These are phyloP conservation scores for Raphanus raphanistrum DNA, from an alignment of 345 rosid genomes.

Conservation along the genomic window DNA sequence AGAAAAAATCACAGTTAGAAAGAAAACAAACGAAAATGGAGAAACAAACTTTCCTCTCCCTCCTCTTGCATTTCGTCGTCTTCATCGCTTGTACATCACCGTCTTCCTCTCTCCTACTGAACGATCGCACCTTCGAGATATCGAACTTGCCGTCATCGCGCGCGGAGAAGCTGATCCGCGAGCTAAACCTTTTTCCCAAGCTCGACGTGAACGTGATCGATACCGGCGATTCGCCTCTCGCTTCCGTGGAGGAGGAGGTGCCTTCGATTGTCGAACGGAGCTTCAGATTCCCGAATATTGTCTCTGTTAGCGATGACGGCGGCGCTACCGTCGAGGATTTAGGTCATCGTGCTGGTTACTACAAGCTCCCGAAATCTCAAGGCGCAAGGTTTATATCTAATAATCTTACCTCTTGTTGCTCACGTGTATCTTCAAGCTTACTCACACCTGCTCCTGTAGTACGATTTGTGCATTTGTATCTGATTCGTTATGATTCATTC, in stretches of 20 bases:
- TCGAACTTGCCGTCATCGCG: slow-evolving; percentile 64
- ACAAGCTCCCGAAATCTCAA: slow-evolving; percentile 66
- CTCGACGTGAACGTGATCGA: slow-evolving; percentile 59
- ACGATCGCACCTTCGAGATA: slow-evolving; percentile 41
- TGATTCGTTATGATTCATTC: neutral
- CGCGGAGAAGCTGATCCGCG: slow-evolving; percentile 75
- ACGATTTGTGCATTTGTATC: neutral
- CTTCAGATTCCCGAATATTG: slow-evolving; percentile 63
- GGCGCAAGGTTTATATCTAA: slow-evolving; percentile 63
- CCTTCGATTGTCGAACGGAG: slow-evolving; percentile 63
- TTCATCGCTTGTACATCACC: slow-evolving; percentile 19
- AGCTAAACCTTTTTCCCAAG: slow-evolving; percentile 82
- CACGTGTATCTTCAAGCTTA: neutral
- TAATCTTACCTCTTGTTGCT: neutral
- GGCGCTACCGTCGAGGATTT: slow-evolving; percentile 60
- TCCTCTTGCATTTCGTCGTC: slow-evolving; percentile 34
- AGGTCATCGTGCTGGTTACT: slow-evolving; percentile 97
- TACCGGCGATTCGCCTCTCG: slow-evolving; percentile 23
- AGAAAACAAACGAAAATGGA: slow-evolving; percentile 40
- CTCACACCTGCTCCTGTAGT: neutral
- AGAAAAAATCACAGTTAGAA: neutral
- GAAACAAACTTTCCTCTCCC: slow-evolving; percentile 28
- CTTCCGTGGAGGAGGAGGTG: slow-evolving; percentile 2
- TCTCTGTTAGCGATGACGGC: slow-evolving; percentile 1
- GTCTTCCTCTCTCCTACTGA: slow-evolving; percentile 38